Base-by-base conservation (phyloP, 257 asterid species). In the Thymus quinquecostatus region DNA sequence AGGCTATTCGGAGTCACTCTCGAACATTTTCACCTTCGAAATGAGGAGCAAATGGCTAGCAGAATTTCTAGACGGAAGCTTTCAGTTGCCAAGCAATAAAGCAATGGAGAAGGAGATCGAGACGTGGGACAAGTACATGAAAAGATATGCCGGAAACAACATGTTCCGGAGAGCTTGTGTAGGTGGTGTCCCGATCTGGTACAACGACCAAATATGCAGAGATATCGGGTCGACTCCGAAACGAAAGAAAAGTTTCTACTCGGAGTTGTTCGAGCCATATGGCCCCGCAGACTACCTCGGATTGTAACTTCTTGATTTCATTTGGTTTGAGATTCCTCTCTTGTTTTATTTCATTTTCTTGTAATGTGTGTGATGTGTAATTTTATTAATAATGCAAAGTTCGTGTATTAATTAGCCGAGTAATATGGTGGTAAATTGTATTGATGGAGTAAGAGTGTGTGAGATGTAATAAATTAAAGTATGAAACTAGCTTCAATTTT, bases 141-240 rank as follows among this genome's bases (percentile, higher is more conserved):
- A 80, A 79, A 71, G 47, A 55, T 77, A 79, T 33, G 14, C 81
- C 1, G 84, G 82, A 14, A 81, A 79, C 8, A 71, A 68, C 10
- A 21, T 60, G 54, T 79, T 59, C 44, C 71, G 86, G 43, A 32
- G 86, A 33, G 11, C 81, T 36, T 91, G 96, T 32, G 21, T 88
- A 13, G 92, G 76, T 2, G 85, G 81, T 4, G 43, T 77, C 5
- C 82, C 77, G 1, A 80, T 82, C 0, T 91, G 97, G 89, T 82
- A 84, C 76, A 75, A 82, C 32, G 97, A 91, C 80, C 86, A 77
- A 12, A 53, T 91, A 40, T 88, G 96, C 81, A 84, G 68, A 56
- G 94, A 91, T 66, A 79, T 85, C 30, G 89, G 90, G 4, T 74
- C 81, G 43, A 84, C 84, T 48, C 88, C 89, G 2, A 86, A 77